A percentile compares a stretch with the other conserved stretches of the same genome.
These are phyloP conservation scores for Pulicaria dysenterica DNA, from an alignment of 129 eudicot genomes.

Conservation along the genomic window DNA sequence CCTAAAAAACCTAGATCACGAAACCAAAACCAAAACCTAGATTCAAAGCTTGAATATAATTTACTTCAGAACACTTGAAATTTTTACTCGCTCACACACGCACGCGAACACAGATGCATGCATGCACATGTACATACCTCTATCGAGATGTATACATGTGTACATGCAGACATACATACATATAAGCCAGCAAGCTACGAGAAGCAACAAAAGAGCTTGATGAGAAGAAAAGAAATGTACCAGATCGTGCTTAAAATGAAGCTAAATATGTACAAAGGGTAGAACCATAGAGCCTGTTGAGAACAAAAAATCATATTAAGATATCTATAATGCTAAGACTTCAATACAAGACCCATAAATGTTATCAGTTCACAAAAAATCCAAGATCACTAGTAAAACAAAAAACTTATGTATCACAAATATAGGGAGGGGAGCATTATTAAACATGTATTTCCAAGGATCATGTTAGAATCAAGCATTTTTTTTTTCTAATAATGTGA, in stretches of 20 bases:
- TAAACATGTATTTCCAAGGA: no score
- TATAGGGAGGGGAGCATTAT: constrained; percentile 2
- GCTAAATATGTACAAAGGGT: constrained; percentile 92
- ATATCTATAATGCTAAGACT: constrained; percentile 16
- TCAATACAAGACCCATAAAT: constrained; percentile 6
- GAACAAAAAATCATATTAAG: constrained; percentile 29
- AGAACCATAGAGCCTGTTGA: constrained; percentile 87
- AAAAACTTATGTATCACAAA: neutral
- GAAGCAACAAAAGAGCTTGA: constrained; percentile 11
- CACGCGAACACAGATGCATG: no score
- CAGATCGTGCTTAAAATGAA: constrained; percentile 83
- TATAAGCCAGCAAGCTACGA: neutral
- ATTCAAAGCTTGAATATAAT: no score
- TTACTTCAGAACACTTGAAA: no score
- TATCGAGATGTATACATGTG: neutral
- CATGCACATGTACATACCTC: no score
- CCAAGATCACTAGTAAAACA: neutral
- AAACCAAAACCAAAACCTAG: no score
- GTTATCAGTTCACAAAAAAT: constrained; percentile 10
- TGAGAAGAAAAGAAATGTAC: constrained; percentile 47
- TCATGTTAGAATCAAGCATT: neutral
- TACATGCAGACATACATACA: neutral
- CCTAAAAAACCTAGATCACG: no score
- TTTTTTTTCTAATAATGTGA: neutral
- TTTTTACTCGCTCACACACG: no score